Evolutionary conservation across 192 early-diverging fungal genomes (phyloP).

Genomic region (Globomyces pollinis-pini): DNA sequence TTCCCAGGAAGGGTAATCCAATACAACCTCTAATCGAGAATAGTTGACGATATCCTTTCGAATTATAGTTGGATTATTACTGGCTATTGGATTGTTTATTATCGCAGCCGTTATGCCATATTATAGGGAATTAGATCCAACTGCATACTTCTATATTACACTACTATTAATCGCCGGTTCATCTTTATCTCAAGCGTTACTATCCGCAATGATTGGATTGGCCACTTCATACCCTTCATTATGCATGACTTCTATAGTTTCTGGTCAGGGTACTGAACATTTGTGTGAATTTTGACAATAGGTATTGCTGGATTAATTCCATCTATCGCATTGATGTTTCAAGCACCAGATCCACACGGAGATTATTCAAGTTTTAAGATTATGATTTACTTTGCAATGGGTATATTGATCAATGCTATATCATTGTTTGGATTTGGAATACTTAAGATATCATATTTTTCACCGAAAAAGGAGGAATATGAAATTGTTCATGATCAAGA

Average conservation of each 20-base stretch:
- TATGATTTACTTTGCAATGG: neutral
- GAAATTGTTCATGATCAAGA: neutral
- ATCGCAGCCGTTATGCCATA: neutral
- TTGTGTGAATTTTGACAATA: too few species aligned
- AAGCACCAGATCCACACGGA: neutral
- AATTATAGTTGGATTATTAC: neutral
- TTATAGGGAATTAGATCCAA: neutral
- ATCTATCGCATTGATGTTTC: neutral
- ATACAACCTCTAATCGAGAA: too few species aligned
- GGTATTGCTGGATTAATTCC: constrained; percentile 4
- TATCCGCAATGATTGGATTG: constrained; percentile 3
- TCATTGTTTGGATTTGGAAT: neutral
- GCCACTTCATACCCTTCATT: neutral
- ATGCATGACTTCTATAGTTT: neutral
- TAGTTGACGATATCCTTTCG: neutral
- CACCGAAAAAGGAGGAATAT: neutral
- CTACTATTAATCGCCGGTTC: constrained; percentile 1
- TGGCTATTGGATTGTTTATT: neutral
- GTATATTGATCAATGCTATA: neutral
- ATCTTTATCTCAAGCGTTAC: neutral
- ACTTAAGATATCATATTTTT: too few species aligned
- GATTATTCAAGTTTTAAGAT: neutral
- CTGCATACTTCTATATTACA: neutral
- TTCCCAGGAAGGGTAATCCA: too few species aligned
- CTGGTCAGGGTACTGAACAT: too few species aligned